Conservation (phyloP, 2,329 filamentous ascomycete genomes). For the Calonectria pteridis region DNA sequence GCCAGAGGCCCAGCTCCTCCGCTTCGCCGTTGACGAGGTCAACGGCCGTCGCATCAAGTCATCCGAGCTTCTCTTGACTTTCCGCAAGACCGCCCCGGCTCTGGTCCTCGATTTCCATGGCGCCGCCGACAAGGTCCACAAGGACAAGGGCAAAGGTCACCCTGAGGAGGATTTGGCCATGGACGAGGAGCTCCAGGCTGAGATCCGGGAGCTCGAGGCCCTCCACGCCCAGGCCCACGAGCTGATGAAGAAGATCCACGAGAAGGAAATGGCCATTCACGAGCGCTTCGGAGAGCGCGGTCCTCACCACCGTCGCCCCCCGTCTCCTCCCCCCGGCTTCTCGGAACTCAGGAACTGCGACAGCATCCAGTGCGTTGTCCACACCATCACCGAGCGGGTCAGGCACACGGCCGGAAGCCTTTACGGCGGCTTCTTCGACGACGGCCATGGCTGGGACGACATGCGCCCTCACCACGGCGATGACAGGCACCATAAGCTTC, state of each 20-base stretch:
- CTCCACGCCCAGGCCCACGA: conserved; percentile 57
- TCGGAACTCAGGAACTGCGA: conserved; percentile 35
- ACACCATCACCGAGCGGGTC: conserved; percentile 54
- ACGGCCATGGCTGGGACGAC: conserved; percentile 2
- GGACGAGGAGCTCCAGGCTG: conserved; percentile 52
- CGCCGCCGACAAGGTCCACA: conserved; percentile 35
- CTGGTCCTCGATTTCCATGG: conserved; percentile 58
- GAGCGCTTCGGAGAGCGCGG: conserved; percentile 47
- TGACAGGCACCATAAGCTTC: conserved; percentile 15
- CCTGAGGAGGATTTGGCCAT: conserved; percentile 43
- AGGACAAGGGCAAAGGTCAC: neutral
- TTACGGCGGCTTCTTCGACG: conserved; percentile 33
- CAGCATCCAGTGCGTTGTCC: conserved; percentile 54
- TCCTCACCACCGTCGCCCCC: conserved; percentile 22
- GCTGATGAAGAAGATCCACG: conserved; percentile 58
- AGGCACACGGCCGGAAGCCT: conserved; percentile 46
- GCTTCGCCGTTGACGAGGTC: conserved; percentile 57
- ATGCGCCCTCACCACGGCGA: conserved; percentile 14
- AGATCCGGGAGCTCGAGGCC: conserved; percentile 59
- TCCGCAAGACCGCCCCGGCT: conserved; percentile 59
- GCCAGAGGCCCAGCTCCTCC: conserved; percentile 58
- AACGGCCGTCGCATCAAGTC: conserved; percentile 55
- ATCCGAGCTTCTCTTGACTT: conserved; percentile 57
- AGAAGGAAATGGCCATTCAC: conserved; percentile 6
- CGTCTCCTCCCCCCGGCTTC: conserved; percentile 38